Conservation (phyloP, 495 filamentous ascomycete species). For the Neurospora sp. region DNA sequence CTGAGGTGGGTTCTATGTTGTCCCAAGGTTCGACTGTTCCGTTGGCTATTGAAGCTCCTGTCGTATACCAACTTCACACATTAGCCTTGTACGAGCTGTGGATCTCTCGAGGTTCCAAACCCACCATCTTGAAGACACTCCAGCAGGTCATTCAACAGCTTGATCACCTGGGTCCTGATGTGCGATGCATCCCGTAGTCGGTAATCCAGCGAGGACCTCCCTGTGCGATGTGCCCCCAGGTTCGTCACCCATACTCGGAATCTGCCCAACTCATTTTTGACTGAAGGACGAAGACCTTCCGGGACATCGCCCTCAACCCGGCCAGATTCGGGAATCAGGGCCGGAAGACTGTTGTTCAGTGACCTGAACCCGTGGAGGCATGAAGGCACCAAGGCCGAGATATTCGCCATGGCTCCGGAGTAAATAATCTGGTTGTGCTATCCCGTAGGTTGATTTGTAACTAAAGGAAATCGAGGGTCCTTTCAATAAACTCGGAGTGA, state of each 20-base stretch:
- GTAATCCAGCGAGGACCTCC: conserved; percentile 23
- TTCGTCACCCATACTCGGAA: not conserved
- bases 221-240: not conserved
- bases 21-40: not conserved
- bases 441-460: not conserved
- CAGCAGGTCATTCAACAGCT: conserved; percentile 20
- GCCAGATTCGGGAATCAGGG: not conserved
- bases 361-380: not conserved
- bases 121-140: conserved; percentile 6
- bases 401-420: not conserved
- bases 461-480: no score
- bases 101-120: not conserved
- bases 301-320: not conserved
- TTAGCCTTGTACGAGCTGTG: not conserved
- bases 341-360: not conserved
- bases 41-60: not conserved
- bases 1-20: not conserved
- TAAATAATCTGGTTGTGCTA: no score
- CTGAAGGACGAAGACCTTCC: not conserved
- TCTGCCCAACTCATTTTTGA: not conserved
- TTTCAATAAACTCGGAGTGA: no score
- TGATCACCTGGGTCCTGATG: conserved; percentile 24
- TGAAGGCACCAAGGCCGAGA: not conserved
- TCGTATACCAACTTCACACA: fast-evolving
- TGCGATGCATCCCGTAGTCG: conserved; percentile 36